These are phyloP conservation scores for Cinnamomum chago DNA, from an alignment of 164 flowering plant genomes.

Conservation along the genomic window DNA sequence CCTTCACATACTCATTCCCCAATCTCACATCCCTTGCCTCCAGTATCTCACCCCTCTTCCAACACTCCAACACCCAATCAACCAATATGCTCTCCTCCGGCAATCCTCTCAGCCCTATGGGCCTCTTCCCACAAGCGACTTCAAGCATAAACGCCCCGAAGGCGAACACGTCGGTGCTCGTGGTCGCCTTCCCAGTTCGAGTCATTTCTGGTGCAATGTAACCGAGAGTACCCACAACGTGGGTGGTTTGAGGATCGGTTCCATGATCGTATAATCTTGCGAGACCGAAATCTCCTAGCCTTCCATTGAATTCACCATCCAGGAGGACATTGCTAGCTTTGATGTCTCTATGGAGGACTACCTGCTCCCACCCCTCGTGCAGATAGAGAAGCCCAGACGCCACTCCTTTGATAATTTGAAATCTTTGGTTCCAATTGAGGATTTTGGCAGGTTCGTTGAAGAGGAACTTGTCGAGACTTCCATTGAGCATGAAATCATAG, in stretches of 20 bases:
- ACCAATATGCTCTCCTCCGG: background rate
- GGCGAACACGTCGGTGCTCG: conserved; percentile 13
- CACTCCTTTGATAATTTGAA: conserved; percentile 6
- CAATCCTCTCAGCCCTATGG: conserved; percentile 3
- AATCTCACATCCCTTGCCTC: conserved; percentile 4
- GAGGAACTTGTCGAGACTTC: conserved; percentile 17
- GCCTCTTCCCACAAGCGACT: conserved; percentile 11
- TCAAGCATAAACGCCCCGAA: conserved; percentile 16
- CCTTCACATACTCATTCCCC: background rate
- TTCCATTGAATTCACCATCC: conserved; percentile 12
- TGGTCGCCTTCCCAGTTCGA: conserved; percentile 3
- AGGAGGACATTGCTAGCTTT: conserved; percentile 18
- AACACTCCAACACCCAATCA: conserved; percentile 11
- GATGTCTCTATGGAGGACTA: conserved; percentile 14
- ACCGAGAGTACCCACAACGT: conserved; percentile 11
- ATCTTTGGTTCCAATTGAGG: conserved; percentile 10
- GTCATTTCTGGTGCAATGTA: conserved; percentile 15
- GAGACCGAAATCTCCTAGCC: conserved; percentile 17
- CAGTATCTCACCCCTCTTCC: background rate
- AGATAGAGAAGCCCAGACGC: conserved; percentile 14
- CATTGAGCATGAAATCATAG: conserved; percentile 15
- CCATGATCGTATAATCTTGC: conserved; percentile 17
- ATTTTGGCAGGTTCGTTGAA: background rate
- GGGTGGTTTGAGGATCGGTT: conserved; percentile 4
- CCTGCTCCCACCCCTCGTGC: conserved; percentile 14